These are phyloP conservation scores for Wallacemonas sp. DNA, from an alignment of 208 protist species.

Conservation along the genomic window DNA sequence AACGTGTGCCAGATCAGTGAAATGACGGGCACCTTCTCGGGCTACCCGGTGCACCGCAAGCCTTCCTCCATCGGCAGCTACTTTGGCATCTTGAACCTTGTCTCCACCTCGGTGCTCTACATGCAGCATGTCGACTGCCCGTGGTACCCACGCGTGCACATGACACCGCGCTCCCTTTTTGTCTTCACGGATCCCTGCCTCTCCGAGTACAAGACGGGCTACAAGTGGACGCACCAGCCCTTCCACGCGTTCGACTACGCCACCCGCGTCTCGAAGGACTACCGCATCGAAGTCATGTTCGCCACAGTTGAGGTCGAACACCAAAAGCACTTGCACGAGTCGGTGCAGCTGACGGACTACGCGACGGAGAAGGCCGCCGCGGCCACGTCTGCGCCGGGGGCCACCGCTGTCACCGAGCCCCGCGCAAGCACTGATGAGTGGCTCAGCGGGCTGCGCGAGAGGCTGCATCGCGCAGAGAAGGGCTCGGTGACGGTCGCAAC, in stretches of 20 bases:
- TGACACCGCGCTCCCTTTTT: slow-evolving; percentile 78
- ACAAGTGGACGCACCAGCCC: slow-evolving; percentile 82
- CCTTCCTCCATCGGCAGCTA: slow-evolving; percentile 79
- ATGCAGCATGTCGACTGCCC: slow-evolving; percentile 78
- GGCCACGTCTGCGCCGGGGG: neutral
- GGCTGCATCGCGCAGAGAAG: slow-evolving; percentile 32
- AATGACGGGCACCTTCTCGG: slow-evolving; percentile 88
- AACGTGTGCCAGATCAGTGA: slow-evolving; percentile 90
- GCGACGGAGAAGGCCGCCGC: slow-evolving; percentile 16
- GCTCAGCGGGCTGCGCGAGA: slow-evolving; percentile 42
- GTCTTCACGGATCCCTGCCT: slow-evolving; percentile 80
- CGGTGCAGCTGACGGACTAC: slow-evolving; percentile 82
- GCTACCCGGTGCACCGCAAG: slow-evolving; percentile 86
- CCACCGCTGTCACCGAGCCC: neutral
- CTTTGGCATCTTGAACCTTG: slow-evolving; percentile 83
- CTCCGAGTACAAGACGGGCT: slow-evolving; percentile 83
- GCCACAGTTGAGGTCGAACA: slow-evolving; percentile 80
- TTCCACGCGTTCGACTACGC: slow-evolving; percentile 89
- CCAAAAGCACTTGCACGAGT: slow-evolving; percentile 49
- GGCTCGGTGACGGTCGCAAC: neutral
- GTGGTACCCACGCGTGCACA: slow-evolving; percentile 84
- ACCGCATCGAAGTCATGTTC: slow-evolving; percentile 90
- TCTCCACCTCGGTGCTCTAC: slow-evolving; percentile 80
- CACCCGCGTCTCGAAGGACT: slow-evolving; percentile 88
- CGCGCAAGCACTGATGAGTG: slow-evolving; percentile 35